These are phyloP conservation scores for Fremontodendron californicum DNA, from an alignment of 345 rosid genomes.

Conservation along the genomic window DNA sequence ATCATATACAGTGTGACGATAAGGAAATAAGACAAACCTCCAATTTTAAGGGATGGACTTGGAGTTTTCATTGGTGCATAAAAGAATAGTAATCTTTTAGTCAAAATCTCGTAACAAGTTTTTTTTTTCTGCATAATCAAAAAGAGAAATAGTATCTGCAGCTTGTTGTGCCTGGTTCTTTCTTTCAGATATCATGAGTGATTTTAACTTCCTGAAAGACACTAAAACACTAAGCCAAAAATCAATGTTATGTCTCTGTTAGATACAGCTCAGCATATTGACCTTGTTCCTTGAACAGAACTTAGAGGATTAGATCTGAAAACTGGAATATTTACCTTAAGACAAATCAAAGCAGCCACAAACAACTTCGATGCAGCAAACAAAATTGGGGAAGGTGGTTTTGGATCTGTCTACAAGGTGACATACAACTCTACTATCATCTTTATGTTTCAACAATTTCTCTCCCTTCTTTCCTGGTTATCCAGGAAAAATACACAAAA, in stretches of 20 bases:
- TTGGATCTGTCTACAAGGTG: constrained; percentile 48
- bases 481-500: not conserved
- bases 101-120: not conserved
- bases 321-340: constrained; percentile 33
- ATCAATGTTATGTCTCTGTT: not conserved
- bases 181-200: not conserved
- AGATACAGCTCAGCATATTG: not conserved
- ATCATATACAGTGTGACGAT: not conserved
- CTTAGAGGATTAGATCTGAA: constrained; percentile 31
- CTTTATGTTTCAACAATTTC: not conserved
- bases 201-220: not conserved
- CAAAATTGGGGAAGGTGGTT: constrained; percentile 55
- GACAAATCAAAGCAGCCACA: constrained; percentile 42
- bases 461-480: not conserved
- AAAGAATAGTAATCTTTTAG: not conserved
- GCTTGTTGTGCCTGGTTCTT: not conserved
- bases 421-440: not conserved
- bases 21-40: not conserved
- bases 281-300: constrained; percentile 16
- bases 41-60: not conserved
- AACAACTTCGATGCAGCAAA: constrained; percentile 35
- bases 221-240: not conserved
- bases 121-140: not conserved
- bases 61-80: not conserved
- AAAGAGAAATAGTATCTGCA: not conserved